Evolutionary conservation across 306 rosid species (phyloP).

Genomic region (Acacia acuminata): DNA sequence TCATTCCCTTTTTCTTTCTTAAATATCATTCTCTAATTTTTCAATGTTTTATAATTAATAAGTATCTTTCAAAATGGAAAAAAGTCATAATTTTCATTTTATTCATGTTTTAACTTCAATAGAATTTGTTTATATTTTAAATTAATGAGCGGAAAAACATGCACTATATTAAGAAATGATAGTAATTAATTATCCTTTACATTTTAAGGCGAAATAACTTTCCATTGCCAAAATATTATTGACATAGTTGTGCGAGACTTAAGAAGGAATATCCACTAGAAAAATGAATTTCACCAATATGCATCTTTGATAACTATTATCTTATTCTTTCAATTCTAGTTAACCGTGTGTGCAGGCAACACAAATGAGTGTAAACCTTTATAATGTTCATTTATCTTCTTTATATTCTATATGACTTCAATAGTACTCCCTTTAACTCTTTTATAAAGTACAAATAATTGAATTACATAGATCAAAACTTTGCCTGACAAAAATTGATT

Average conservation of each 20-base stretch:
- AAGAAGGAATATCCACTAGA: background rate
- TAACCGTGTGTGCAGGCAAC: background rate
- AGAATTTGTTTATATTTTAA: background rate
- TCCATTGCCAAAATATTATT: background rate
- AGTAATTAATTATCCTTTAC: no score
- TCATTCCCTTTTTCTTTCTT: background rate
- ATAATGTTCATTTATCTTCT: background rate
- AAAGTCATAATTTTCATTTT: background rate
- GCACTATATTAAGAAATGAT: background rate
- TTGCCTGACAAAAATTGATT: background rate
- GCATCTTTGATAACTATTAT: background rate
- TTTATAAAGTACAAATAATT: no score
- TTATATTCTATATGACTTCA: background rate
- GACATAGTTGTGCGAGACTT: no score
- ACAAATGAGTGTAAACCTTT: background rate
- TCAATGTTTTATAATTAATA: no score
- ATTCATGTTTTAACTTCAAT: background rate
- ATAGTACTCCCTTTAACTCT: background rate
- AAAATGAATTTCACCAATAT: background rate
- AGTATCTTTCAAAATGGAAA: no score
- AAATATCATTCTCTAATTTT: no score
- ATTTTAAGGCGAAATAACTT: background rate
- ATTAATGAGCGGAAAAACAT: background rate
- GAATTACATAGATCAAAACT: no score
- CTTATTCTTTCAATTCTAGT: background rate